Evolutionary conservation across 768 basidiomycete genomes (phyloP).

Genomic region (Termitomyces sp.): DNA sequence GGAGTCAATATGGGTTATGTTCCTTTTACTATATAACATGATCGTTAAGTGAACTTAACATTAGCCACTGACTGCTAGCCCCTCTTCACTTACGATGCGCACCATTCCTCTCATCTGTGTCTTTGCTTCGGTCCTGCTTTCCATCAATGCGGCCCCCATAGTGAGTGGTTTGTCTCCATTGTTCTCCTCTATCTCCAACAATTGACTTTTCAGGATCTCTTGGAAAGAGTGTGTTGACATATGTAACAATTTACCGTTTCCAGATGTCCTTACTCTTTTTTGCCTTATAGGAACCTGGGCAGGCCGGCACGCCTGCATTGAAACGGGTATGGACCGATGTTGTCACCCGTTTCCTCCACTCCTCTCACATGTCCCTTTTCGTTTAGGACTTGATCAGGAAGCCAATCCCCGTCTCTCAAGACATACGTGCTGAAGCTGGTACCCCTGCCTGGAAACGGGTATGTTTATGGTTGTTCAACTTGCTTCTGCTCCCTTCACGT

Average conservation of each 20-base stretch:
- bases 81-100: constrained; percentile 10
- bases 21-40: constrained; percentile 17
- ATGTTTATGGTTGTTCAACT: background rate
- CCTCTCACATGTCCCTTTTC: background rate
- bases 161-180: constrained; percentile 5
- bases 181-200: background rate
- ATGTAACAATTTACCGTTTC: background rate
- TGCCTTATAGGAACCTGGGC: background rate
- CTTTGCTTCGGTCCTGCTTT: constrained; percentile 6
- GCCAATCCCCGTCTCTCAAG: background rate
- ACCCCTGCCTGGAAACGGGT: constrained; percentile 1
- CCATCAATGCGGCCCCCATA: constrained; percentile 11
- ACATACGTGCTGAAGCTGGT: background rate
- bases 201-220: constrained; percentile 2
- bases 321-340: background rate
- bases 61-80: constrained; percentile 1
- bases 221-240: background rate
- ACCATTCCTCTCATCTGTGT: constrained; percentile 8
- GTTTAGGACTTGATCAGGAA: background rate
- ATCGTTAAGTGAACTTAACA: constrained; percentile 3
- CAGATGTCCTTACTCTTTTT: background rate
- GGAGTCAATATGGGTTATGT: constrained; percentile 13
- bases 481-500: background rate
- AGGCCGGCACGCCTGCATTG: background rate
- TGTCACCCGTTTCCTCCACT: background rate